Percentiles rank a stretch among this genome's conserved stretches.
These are phyloP conservation scores for Tremella fuciformis DNA, from an alignment of 768 basidiomycete species.

Conservation along the genomic window DNA sequence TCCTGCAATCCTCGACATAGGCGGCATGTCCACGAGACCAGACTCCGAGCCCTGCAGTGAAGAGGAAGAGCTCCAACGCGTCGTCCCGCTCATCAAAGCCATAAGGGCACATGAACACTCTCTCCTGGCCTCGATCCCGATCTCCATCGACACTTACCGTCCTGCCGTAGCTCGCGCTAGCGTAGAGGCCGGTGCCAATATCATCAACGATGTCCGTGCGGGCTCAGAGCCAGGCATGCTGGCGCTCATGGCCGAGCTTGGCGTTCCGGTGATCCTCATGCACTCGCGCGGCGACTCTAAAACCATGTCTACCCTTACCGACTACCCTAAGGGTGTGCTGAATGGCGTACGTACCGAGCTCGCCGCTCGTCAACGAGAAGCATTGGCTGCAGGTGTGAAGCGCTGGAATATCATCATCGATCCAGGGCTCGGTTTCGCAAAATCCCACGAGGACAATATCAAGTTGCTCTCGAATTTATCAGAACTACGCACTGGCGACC, in stretches of 20 bases:
- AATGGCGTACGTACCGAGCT: slow-evolving; percentile 71
- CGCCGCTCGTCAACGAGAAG: slow-evolving; percentile 50
- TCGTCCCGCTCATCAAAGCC: slow-evolving; percentile 67
- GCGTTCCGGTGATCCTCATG: slow-evolving; percentile 85
- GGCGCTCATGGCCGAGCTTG: slow-evolving; percentile 60
- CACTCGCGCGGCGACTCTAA: slow-evolving; percentile 83
- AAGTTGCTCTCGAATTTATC: slow-evolving; percentile 61
- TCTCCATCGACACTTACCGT: slow-evolving; percentile 90
- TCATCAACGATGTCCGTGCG: slow-evolving; percentile 88
- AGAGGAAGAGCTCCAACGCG: slow-evolving; percentile 69
- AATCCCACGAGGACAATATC: slow-evolving; percentile 71
- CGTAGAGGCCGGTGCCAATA: slow-evolving; percentile 77
- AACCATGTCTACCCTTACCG: slow-evolving; percentile 65
- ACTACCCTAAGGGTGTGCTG: slow-evolving; percentile 57
- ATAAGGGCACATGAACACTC: slow-evolving; percentile 54
- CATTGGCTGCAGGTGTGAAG: slow-evolving; percentile 62
- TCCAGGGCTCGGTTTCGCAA: slow-evolving; percentile 94
- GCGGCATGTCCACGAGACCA: slow-evolving; percentile 90
- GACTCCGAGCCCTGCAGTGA: slow-evolving; percentile 57
- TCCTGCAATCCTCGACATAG: slow-evolving; percentile 79
- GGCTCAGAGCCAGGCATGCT: slow-evolving; percentile 68
- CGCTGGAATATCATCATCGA: slow-evolving; percentile 87
- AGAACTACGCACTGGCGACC: slow-evolving; percentile 55
- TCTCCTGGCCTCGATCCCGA: slow-evolving; percentile 54
- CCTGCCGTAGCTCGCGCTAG: slow-evolving; percentile 71